phyloP scores from a whole-genome alignment of 768 basidiomycete genomes.

The Albatrellus ellisii region DNA sequence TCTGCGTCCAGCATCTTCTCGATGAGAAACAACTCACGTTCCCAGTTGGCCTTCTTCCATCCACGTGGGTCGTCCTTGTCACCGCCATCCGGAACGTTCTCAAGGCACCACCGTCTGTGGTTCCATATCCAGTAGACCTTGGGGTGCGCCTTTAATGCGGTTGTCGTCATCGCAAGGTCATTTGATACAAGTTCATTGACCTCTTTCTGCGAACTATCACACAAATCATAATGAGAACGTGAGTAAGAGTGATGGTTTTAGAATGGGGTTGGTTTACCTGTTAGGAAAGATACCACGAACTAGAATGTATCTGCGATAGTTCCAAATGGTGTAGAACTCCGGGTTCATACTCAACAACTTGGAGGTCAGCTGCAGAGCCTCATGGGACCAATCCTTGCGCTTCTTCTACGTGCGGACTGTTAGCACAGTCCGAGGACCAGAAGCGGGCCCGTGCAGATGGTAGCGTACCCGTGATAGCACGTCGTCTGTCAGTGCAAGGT shows the following conservation, averaged over 20 bases:
- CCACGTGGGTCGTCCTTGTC: conserved; percentile 31
- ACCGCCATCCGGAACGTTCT: conserved; percentile 70
- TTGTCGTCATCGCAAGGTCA: conserved; percentile 74
- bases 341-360: conserved; percentile 69
- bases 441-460: conserved; percentile 3
- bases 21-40: conserved; percentile 71
- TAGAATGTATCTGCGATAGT: conserved; percentile 78
- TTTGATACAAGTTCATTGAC: conserved; percentile 50
- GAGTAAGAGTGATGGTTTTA: conserved; percentile 2
- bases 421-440: conserved; percentile 4
- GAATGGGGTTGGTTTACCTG: conserved; percentile 30
- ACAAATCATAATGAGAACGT: too few relatives aligned
- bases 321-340: conserved; percentile 96
- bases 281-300: conserved; percentile 53
- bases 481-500: conserved; percentile 48
- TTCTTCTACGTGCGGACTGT: conserved; percentile 44
- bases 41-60: conserved; percentile 82
- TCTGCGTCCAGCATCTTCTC: conserved; percentile 91
- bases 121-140: conserved; percentile 99
- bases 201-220: conserved; percentile 44
- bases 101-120: conserved; percentile 90
- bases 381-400: conserved; percentile 48
- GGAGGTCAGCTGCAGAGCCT: conserved; percentile 71
- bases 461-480: conserved; percentile 50
- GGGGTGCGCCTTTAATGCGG: conserved; percentile 70